Evolutionary conservation across 2,329 filamentous ascomycete species (phyloP), one percentile per base, ranked within the genome.

Genomic region (Monosporascus sp.): DNA sequence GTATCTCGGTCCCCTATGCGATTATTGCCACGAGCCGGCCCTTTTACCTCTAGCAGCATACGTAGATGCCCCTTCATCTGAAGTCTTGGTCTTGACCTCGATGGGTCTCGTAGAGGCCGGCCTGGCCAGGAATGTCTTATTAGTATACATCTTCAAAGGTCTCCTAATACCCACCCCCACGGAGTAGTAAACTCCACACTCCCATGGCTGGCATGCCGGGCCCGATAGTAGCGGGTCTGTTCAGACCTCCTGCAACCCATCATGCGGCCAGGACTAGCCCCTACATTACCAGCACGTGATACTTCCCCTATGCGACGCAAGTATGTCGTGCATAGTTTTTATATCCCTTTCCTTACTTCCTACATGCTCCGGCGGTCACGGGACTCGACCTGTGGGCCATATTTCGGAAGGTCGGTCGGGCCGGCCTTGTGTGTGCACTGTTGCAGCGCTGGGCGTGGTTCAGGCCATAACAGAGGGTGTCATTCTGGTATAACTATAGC

Each of bases 321-420:
- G 50, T 60, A 63, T 63, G 61, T 63, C 59, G 53, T 63, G 61
- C 61, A 59, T 63, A 51, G 50, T 51, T 47, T 51, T 16, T 7
- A 43, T n/a, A 11, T 27, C 11, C 11, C 24, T 14, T 20, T 5
- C 40, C 40, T 3, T 43, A 19, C 24, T 46, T 46, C 20, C 1
- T 34, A 27, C 43, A 46, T 46, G 20, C 22, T n/a, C 22, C 26
- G 43, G 24, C 26, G 24, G 43, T 46, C 43, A 46, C 20, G 43
- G 43, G 43, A 46, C 22, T 27, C 22, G 22, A 17, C 5, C 14
- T 46, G 43, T 27, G 24, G 43, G 43, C 17, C 43, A 16, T 34
- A 14, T 34, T 34, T 34, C 31, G 16, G 43, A 1, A 7, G 24
- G 43, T n/a, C 9, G 40, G 19, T 1, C 22, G 7, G 40, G 22